Percentiles rank a stretch among this genome's conserved stretches.
Evolutionary conservation across 768 basidiomycete genomes (phyloP).

Genomic region (Leccinellum rugosiceps): DNA sequence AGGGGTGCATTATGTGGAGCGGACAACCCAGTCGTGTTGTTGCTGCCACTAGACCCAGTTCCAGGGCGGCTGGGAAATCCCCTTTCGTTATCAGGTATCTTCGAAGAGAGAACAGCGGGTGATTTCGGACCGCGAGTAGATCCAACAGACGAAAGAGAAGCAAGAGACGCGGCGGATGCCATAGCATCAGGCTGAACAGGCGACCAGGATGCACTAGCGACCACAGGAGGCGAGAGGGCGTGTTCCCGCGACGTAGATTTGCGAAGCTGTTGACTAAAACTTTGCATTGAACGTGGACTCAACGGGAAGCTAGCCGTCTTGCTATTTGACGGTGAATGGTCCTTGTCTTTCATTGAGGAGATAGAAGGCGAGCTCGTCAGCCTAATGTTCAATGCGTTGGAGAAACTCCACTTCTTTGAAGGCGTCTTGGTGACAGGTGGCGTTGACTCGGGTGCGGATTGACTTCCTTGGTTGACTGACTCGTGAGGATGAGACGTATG

Average conservation of each 20-base stretch:
- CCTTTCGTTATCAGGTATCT: slow-evolving; percentile 60
- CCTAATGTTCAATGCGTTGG: slow-evolving; percentile 77
- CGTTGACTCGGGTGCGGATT: slow-evolving; percentile 39
- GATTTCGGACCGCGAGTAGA: slow-evolving; percentile 54
- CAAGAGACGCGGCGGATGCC: slow-evolving; percentile 72
- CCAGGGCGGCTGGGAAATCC: slow-evolving; percentile 61
- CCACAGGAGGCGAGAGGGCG: slow-evolving; percentile 40
- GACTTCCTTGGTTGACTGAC: slow-evolving; percentile 36
- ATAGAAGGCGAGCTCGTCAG: slow-evolving; percentile 64
- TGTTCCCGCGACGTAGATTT: slow-evolving; percentile 71
- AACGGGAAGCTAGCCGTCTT: slow-evolving; percentile 56
- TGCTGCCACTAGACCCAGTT: slow-evolving; percentile 75
- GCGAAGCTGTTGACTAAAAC: slow-evolving; percentile 61
- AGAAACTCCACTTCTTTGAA: slow-evolving; percentile 97
- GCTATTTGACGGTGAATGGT: slow-evolving; percentile 30
- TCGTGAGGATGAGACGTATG: slow-evolving; percentile 38
- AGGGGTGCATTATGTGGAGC: slow-evolving; percentile 58
- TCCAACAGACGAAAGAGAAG: slow-evolving; percentile 70
- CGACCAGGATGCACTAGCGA: slow-evolving; percentile 56
- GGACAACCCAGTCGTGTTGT: slow-evolving; percentile 55
- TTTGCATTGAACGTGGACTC: slow-evolving; percentile 63
- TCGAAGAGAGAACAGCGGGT: slow-evolving; percentile 40
- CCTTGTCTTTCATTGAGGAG: slow-evolving; percentile 48
- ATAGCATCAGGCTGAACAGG: slow-evolving; percentile 72
- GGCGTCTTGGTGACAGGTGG: slow-evolving; percentile 66